Conservation (phyloP, 495 filamentous ascomycete species). For the Jackrogersella multiformis region DNA sequence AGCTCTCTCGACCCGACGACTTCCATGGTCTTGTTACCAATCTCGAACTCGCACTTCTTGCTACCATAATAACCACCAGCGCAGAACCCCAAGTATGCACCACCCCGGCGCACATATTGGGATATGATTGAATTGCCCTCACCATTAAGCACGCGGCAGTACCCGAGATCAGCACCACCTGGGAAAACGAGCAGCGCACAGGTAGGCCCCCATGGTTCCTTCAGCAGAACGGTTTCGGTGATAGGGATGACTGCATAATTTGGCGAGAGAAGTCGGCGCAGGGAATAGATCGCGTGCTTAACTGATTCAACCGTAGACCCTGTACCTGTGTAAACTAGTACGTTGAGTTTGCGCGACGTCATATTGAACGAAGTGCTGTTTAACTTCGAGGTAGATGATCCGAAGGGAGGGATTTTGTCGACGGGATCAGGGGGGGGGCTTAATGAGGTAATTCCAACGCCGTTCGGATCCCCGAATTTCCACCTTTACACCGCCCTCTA, state of each 20-base stretch:
- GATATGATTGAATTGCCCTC: constrained; percentile 83
- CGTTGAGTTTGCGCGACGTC: constrained; percentile 75
- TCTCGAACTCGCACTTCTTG: constrained; percentile 86
- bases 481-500: constrained; percentile 33
- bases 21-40: constrained; percentile 80
- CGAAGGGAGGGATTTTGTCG: constrained; percentile 7
- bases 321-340: constrained; percentile 86
- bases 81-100: constrained; percentile 88
- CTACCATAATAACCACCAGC: constrained; percentile 94
- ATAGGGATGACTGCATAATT: constrained; percentile 93
- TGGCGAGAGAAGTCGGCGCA: constrained; percentile 88
- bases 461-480: constrained; percentile 30
- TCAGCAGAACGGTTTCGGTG: constrained; percentile 77
- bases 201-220: constrained; percentile 89
- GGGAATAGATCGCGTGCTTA: constrained; percentile 85
- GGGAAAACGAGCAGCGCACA: constrained; percentile 93
- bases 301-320: constrained; percentile 90
- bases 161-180: constrained; percentile 93
- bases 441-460: constrained; percentile 21
- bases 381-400: neutral
- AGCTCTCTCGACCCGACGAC: constrained; percentile 89
- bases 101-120: constrained; percentile 86
- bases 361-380: constrained; percentile 55
- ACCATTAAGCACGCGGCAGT: constrained; percentile 89
- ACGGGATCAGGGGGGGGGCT: neutral